Evolutionary conservation across 2,329 filamentous ascomycete genomes (phyloP).

Genomic region (Lecanosticta acicola): DNA sequence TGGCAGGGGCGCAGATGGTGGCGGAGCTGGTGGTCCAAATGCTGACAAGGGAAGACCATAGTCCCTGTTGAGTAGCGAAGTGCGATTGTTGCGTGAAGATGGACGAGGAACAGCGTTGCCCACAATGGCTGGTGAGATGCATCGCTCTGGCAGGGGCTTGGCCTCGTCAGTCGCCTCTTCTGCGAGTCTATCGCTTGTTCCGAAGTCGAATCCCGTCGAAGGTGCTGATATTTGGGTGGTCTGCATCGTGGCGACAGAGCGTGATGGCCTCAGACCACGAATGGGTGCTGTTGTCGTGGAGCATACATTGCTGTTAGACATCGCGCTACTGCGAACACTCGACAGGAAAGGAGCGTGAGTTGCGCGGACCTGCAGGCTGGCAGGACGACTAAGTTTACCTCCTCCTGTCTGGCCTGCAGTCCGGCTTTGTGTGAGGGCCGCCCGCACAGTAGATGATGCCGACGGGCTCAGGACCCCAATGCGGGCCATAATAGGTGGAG

Average conservation of each 20-base stretch:
- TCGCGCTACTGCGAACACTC: slow-evolving; percentile 23
- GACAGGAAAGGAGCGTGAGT: slow-evolving; percentile 41
- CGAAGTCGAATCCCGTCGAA: slow-evolving; percentile 8
- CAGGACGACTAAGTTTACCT: slow-evolving; percentile 37
- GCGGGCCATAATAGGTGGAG: slow-evolving; percentile 1
- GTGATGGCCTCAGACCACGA: slow-evolving; percentile 28
- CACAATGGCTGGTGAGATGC: slow-evolving; percentile 22
- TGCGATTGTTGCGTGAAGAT: slow-evolving; percentile 19
- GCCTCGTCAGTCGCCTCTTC: slow-evolving; percentile 17
- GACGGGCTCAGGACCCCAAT: slow-evolving; percentile 7
- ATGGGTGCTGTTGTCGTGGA: slow-evolving; percentile 24
- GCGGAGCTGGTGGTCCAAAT: slow-evolving; percentile 43
- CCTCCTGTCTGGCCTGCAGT: slow-evolving; percentile 2
- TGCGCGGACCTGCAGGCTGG: slow-evolving; percentile 41
- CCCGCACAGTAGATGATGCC: slow-evolving; percentile 10
- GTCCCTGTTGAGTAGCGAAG: slow-evolving; percentile 28
- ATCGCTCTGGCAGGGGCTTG: slow-evolving; percentile 9
- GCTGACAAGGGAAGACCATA: slow-evolving; percentile 36
- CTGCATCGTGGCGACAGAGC: slow-evolving; percentile 15
- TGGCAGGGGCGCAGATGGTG: slow-evolving; percentile 43
- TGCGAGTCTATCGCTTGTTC: background rate
- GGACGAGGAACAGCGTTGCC: slow-evolving; percentile 10
- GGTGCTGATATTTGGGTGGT: slow-evolving; percentile 5
- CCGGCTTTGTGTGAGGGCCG: slow-evolving; percentile 1
- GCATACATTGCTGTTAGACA: slow-evolving; percentile 22